Conservation (phyloP, 1,284 basidiomycete species). For the Agroathelia rolfsii region DNA sequence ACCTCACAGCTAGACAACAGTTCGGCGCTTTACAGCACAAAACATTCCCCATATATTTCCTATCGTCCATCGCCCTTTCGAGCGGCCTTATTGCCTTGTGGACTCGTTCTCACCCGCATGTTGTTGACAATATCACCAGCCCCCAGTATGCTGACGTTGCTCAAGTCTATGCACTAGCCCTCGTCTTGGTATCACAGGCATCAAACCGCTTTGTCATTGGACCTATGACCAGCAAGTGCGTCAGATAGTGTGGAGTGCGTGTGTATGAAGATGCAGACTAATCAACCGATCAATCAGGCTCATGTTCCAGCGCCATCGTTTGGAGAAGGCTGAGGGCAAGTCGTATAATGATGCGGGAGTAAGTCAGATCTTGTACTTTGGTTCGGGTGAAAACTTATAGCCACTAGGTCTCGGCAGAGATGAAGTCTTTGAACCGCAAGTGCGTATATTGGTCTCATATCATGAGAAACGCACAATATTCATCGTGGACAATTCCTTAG, state of each 20-base stretch:
- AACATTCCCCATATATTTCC: slow-evolving; percentile 70
- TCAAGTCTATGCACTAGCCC: slow-evolving; percentile 57
- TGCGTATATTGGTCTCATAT: too few relatives aligned
- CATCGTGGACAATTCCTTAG: too few relatives aligned
- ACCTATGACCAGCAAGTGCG: slow-evolving; percentile 58
- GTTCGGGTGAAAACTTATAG: too few relatives aligned
- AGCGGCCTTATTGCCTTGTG: slow-evolving; percentile 51
- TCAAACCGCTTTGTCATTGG: slow-evolving; percentile 53
- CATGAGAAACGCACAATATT: too few relatives aligned
- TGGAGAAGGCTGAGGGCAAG: slow-evolving; percentile 71
- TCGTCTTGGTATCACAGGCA: slow-evolving; percentile 39
- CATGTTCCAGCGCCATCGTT: slow-evolving; percentile 62
- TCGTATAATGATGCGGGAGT: slow-evolving; percentile 53
- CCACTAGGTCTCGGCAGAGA: slow-evolving; percentile 51
- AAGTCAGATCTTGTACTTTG: slow-evolving; percentile 19
- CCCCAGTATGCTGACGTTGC: slow-evolving; percentile 52
- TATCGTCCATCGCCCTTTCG: slow-evolving; percentile 46
- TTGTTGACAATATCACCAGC: slow-evolving; percentile 37
- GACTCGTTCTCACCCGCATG: slow-evolving; percentile 53
- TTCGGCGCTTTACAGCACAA: slow-evolving; percentile 72
- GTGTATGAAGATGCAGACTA: too few relatives aligned
- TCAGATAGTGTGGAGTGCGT: too few relatives aligned
- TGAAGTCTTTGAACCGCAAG: slow-evolving; percentile 56
- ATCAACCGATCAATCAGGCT: slow-evolving; percentile 39
- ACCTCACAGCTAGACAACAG: slow-evolving; percentile 46